A percentile compares a stretch with the other conserved stretches of the same genome.
These are phyloP conservation scores for Euryodendron excelsum DNA, from an alignment of 148 eudicot genomes.

Conservation along the genomic window DNA sequence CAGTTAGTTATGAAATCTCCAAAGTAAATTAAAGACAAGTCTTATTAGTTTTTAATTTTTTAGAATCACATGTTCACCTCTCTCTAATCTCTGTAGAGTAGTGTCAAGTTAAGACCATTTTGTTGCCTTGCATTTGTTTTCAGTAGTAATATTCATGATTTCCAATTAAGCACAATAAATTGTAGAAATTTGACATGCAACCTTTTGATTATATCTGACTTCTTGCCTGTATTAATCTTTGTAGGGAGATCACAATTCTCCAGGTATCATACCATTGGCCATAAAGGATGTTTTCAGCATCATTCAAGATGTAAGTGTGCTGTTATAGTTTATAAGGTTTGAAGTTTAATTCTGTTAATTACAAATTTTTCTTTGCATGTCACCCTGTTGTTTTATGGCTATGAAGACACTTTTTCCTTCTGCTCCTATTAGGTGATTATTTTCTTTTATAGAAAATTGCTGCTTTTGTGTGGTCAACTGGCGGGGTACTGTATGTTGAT, in stretches of 20 bases:
- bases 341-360: not conserved
- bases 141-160: not conserved
- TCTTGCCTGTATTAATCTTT: slow-evolving; percentile 4
- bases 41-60: not conserved
- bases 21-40: not conserved
- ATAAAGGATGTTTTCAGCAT: slow-evolving; percentile 98
- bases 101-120: not conserved
- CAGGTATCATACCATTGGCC: slow-evolving; percentile 94
- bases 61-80: not conserved
- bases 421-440: not conserved
- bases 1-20: not conserved
- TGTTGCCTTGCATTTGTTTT: not conserved
- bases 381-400: not conserved
- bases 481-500: not conserved
- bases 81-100: not conserved
- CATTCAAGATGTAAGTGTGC: slow-evolving; percentile 86
- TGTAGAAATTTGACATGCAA: not conserved
- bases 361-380: not conserved
- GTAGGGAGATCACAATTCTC: slow-evolving; percentile 90
- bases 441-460: not conserved
- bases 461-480: not conserved
- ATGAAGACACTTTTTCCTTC: not conserved
- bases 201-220: not conserved
- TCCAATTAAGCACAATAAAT: not conserved
- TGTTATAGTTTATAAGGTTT: slow-evolving; percentile 7